A percentile compares a stretch with the other conserved stretches of the same genome.
Conservation (phyloP, 2,329 filamentous ascomycete genomes). For the Pleomassaria siparia region DNA sequence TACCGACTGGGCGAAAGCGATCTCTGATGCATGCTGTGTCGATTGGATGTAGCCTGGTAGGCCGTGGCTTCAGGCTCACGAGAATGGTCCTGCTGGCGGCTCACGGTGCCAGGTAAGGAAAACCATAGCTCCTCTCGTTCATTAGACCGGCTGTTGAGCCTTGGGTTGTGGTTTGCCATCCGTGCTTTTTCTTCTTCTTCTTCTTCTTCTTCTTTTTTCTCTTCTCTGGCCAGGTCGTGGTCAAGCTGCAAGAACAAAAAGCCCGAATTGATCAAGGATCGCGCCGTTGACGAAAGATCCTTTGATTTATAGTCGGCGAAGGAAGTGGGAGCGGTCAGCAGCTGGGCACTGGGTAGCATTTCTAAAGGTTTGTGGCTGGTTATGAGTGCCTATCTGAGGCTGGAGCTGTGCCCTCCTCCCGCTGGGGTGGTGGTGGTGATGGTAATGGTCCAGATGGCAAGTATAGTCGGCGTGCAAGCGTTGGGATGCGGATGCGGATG, state of each 20-base stretch:
- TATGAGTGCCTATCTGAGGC: constrained; percentile 25
- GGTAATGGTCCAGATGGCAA: no score
- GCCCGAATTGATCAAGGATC: constrained; percentile 20
- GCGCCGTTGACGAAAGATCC: constrained; percentile 22
- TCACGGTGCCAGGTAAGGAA: constrained; percentile 23
- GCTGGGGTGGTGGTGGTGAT: constrained; percentile 21
- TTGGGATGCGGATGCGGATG: constrained; percentile 23
- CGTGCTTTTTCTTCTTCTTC: no score
- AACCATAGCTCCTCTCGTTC: constrained; percentile 36
- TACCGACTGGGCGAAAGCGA: constrained; percentile 15
- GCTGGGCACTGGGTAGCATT: constrained; percentile 33
- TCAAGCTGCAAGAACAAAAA: constrained; percentile 21
- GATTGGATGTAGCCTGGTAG: constrained; percentile 30
- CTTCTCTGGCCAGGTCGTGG: constrained; percentile 9
- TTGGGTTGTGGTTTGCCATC: constrained; percentile 25
- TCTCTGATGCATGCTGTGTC: constrained; percentile 20
- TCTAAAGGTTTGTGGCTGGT: constrained; percentile 25
- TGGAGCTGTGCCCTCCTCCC: constrained; percentile 21
- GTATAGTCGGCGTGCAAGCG: constrained; percentile 15
- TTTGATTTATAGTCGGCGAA: constrained; percentile 24
- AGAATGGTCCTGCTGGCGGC: constrained; percentile 14
- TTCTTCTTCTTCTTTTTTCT: no score
- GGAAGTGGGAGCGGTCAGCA: constrained; percentile 31
- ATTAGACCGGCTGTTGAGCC: constrained; percentile 15
- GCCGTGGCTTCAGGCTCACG: constrained; percentile 24